Conservation (phyloP, 768 basidiomycete species). For the Chiua virens region DNA sequence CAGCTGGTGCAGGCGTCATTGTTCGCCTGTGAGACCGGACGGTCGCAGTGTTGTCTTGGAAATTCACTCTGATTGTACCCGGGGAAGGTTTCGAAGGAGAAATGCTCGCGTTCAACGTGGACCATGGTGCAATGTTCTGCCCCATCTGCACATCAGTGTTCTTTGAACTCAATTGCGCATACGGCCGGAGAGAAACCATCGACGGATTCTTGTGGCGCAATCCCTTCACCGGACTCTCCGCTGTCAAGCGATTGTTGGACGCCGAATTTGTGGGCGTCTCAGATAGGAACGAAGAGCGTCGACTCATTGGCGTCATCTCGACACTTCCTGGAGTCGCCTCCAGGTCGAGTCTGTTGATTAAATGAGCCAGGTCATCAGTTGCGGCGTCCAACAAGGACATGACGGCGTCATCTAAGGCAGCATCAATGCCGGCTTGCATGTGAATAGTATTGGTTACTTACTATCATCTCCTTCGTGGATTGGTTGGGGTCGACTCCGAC, state of each 20-base stretch:
- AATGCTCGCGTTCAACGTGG: constrained; percentile 40
- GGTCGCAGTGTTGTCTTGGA: constrained; percentile 28
- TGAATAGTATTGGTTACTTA: constrained; percentile 2
- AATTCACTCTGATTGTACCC: constrained; percentile 13
- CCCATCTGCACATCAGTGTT: constrained; percentile 36
- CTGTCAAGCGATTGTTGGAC: constrained; percentile 26
- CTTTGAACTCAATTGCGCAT: constrained; percentile 36
- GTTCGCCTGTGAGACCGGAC: constrained; percentile 49
- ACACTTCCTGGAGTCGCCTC: constrained; percentile 70
- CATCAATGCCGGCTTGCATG: not conserved
- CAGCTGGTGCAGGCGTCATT: constrained; percentile 56
- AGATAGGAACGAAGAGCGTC: constrained; percentile 19
- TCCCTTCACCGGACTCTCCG: constrained; percentile 39
- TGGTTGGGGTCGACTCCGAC: constrained; percentile 46
- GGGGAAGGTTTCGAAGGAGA: constrained; percentile 39
- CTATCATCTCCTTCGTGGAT: constrained; percentile 52
- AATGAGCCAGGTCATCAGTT: constrained; percentile 73
- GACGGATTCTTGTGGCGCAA: constrained; percentile 41
- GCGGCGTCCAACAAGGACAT: constrained; percentile 75
- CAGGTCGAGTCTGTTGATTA: constrained; percentile 80
- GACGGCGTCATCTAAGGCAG: constrained; percentile 43
- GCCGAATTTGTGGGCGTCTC: constrained; percentile 29
- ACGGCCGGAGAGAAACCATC: constrained; percentile 50
- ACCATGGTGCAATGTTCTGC: constrained; percentile 66
- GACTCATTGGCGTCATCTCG: constrained; percentile 44